A percentile compares a stretch with the other conserved stretches of the same genome.
Conservation (phyloP, 192 early-diverging fungal genomes). For the Entomortierella parvispora region DNA sequence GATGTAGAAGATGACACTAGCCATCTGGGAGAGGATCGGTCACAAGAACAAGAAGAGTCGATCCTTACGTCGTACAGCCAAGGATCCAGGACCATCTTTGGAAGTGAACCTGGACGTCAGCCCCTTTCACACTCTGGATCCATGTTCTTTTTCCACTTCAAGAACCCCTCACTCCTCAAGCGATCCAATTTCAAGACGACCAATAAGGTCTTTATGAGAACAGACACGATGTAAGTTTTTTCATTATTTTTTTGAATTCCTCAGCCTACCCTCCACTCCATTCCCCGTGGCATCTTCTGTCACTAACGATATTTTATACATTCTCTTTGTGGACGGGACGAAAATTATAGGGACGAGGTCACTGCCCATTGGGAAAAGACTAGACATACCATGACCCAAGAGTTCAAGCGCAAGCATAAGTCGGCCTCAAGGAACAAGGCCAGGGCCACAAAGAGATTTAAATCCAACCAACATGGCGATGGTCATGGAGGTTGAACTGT, state of each 20-base stretch:
- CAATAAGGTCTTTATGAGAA: slow-evolving; percentile 59
- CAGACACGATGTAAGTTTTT: slow-evolving; percentile 54
- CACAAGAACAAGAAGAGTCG: slow-evolving; percentile 18
- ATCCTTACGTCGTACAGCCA: slow-evolving; percentile 17
- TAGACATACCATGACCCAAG: slow-evolving; percentile 65
- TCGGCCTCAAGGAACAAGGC: slow-evolving; percentile 56
- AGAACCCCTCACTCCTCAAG: slow-evolving; percentile 46
- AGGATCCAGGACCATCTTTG: slow-evolving; percentile 29
- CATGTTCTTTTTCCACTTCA: slow-evolving; percentile 59
- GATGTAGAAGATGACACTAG: slow-evolving; percentile 36
- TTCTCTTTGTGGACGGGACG: no score
- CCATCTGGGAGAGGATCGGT: slow-evolving; percentile 9
- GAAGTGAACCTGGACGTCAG: slow-evolving; percentile 15
- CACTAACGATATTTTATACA: no score
- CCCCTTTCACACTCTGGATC: slow-evolving; percentile 45
- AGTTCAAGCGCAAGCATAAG: slow-evolving; percentile 75
- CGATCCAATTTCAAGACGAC: slow-evolving; percentile 50
- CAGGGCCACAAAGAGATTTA: slow-evolving; percentile 38
- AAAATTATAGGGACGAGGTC: slow-evolving; percentile 69
- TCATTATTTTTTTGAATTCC: neutral
- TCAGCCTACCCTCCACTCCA: neutral
- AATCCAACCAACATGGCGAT: neutral
- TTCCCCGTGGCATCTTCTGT: neutral
- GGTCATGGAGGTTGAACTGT: neutral
- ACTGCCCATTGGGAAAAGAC: slow-evolving; percentile 63